Evolutionary conservation across 345 rosid species (phyloP).

Genomic region (Bruguiera gymnorhiza): DNA sequence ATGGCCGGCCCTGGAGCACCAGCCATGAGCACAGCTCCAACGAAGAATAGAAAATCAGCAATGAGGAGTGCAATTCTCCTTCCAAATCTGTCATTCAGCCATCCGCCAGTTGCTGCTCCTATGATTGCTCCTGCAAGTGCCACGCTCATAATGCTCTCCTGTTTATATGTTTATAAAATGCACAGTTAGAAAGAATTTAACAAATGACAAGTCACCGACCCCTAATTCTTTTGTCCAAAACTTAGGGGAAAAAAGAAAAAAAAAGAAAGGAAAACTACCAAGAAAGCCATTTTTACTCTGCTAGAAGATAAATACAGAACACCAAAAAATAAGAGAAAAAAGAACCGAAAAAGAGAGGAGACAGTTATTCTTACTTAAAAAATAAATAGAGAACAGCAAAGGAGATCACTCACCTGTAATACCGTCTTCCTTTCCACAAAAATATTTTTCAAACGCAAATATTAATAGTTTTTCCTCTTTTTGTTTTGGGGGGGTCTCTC

Average conservation of each 20-base stretch:
- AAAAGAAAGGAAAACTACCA: too few species aligned
- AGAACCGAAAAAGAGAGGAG: too few species aligned
- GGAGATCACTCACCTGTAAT: constrained; percentile 48
- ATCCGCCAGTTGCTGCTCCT: constrained; percentile 84
- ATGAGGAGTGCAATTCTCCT: constrained; percentile 50
- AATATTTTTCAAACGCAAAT: too few species aligned
- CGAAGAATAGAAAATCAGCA: constrained; percentile 70
- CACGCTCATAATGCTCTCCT: constrained; percentile 94
- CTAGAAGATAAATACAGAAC: too few species aligned
- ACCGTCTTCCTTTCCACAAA: constrained; percentile 52
- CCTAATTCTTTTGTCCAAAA: too few species aligned
- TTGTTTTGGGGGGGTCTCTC: too few species aligned
- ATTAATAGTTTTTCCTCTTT: too few species aligned
- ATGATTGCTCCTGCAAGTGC: constrained; percentile 82
- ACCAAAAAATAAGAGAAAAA: too few species aligned
- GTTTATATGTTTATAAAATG: constrained; percentile 6
- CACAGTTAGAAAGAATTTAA: neutral
- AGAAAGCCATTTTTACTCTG: too few species aligned
- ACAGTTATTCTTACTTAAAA: too few species aligned
- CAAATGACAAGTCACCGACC: too few species aligned
- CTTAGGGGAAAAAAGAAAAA: too few species aligned
- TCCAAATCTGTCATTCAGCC: constrained; percentile 68
- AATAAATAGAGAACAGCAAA: neutral
- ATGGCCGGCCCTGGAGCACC: constrained; percentile 53
- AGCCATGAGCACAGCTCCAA: constrained; percentile 81